Conservation (phyloP, 2,329 filamentous ascomycete species). For the Pyrenochaeta sp. region DNA sequence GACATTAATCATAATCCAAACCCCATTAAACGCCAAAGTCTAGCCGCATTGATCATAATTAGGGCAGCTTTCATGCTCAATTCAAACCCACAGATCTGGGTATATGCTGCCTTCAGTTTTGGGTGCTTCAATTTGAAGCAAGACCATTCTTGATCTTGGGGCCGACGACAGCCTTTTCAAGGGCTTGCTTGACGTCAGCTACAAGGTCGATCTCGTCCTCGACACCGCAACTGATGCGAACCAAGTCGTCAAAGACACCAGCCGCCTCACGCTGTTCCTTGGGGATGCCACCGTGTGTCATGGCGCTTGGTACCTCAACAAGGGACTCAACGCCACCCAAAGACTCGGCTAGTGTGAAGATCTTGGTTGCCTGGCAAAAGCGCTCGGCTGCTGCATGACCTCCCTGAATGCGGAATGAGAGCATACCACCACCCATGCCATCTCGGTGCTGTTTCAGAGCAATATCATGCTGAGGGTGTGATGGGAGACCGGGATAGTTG, state of each 20-base stretch:
- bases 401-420: slow-evolving; percentile 91
- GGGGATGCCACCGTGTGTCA: slow-evolving; percentile 97
- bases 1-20: not conserved
- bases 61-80: not conserved
- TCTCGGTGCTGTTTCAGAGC: slow-evolving; percentile 91
- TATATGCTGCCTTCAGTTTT: not conserved
- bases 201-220: slow-evolving; percentile 88
- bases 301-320: slow-evolving; percentile 89
- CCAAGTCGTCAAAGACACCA: slow-evolving; percentile 93
- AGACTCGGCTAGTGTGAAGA: slow-evolving; percentile 93
- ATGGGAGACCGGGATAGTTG: slow-evolving; percentile 92
- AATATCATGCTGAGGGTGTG: slow-evolving; percentile 85
- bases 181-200: slow-evolving; percentile 80
- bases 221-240: slow-evolving; percentile 91
- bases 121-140: slow-evolving; percentile 2
- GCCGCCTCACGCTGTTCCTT: slow-evolving; percentile 88
- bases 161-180: slow-evolving; percentile 74
- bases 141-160: slow-evolving; percentile 47
- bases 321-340: slow-evolving; percentile 92
- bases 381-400: slow-evolving; percentile 84
- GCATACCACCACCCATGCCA: slow-evolving; percentile 95
- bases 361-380: slow-evolving; percentile 87
- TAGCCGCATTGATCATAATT: not conserved
- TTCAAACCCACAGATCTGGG: too few relatives aligned
- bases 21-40: slow-evolving; percentile 1